phyloP scores from a whole-genome alignment of 371 early-diverging fungal genomes.

The Mortierella sp. region DNA sequence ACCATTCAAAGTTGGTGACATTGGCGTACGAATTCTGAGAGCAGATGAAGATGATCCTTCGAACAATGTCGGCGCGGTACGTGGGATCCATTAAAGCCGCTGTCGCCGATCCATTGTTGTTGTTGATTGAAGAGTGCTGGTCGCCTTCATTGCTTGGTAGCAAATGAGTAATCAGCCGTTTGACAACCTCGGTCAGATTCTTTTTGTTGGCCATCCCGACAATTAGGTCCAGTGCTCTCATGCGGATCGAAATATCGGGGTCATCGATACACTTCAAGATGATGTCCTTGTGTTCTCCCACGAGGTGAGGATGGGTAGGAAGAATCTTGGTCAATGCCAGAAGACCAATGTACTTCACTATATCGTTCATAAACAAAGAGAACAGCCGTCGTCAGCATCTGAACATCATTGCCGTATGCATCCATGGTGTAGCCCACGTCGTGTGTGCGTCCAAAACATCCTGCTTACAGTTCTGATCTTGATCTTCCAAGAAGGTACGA shows the following conservation, averaged over 20 bases:
- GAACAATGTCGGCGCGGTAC: constrained; percentile 84
- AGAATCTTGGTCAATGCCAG: constrained; percentile 85
- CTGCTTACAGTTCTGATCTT: constrained; percentile 92
- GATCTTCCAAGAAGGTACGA: constrained; percentile 84
- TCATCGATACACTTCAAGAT: constrained; percentile 93
- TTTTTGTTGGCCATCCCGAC: constrained; percentile 85
- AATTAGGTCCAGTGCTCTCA: constrained; percentile 87
- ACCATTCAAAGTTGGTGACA: constrained; percentile 96
- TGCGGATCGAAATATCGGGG: constrained; percentile 89
- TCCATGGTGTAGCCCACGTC: too few relatives aligned
- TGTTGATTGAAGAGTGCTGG: constrained; percentile 11
- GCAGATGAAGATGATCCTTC: constrained; percentile 85
- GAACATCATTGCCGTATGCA: too few relatives aligned
- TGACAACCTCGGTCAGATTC: constrained; percentile 84
- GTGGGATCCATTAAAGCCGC: constrained; percentile 68
- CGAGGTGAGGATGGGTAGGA: constrained; percentile 83
- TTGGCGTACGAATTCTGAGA: constrained; percentile 85
- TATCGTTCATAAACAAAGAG: not conserved
- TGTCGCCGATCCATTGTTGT: constrained; percentile 23
- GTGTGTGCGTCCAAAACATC: too few relatives aligned
- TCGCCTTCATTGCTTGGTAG: constrained; percentile 60
- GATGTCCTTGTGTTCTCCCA: constrained; percentile 83
- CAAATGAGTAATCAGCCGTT: constrained; percentile 83
- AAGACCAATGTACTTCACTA: constrained; percentile 93
- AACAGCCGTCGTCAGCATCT: not conserved